Base-by-base conservation (phyloP, 305 asterid species). In the Euphrasia arctica region DNA sequence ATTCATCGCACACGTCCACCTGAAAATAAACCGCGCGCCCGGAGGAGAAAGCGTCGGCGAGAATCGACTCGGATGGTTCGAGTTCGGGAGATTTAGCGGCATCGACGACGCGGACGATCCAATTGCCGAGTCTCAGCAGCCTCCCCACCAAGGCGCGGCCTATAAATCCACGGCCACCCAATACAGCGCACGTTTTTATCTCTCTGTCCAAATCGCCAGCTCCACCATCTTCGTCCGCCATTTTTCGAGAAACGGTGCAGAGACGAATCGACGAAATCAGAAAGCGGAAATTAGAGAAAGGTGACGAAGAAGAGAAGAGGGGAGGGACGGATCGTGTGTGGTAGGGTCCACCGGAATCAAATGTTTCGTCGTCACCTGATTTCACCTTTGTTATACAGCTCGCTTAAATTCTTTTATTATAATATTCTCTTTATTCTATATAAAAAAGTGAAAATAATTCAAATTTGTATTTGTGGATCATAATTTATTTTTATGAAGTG, bases 71-170 rank as follows among this genome's bases (percentile, higher is more conserved):
- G 50, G 78, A 75, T 29, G 78, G 74, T 60, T 78, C 78, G 69
- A 80, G 86, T 52, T 83, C 80, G 41, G 76, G 80, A 50, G 82
- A 64, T 54, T 68, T 75, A 49, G 73, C 34, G n/a, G 86, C 79
- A 77, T 88, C 97, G 65, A 88, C 89, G 49, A 90, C 82, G 70
- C 93, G 83, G 67, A 90, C 96, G 80, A 72, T 78, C 97, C 97
- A 90, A 65, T 77, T 74, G 39, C 84, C 95, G 65, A 84, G 77
- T 69, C 62, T 76, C 82, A 90, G 77, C 64, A 90, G 85, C 87
- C 85, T 79, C 58, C 72, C 80, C 57, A 90, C 96, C 77, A 90
- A 77, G 14, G 81, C 78, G 75, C 90, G 87, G 65, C 96, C 97
- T 9, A 88, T 64, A 70, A 86, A 78, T 54, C 95, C 85, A 71